phyloP scores from a whole-genome alignment of 2,329 filamentous ascomycete genomes.

The Aspergillus nomiae region DNA sequence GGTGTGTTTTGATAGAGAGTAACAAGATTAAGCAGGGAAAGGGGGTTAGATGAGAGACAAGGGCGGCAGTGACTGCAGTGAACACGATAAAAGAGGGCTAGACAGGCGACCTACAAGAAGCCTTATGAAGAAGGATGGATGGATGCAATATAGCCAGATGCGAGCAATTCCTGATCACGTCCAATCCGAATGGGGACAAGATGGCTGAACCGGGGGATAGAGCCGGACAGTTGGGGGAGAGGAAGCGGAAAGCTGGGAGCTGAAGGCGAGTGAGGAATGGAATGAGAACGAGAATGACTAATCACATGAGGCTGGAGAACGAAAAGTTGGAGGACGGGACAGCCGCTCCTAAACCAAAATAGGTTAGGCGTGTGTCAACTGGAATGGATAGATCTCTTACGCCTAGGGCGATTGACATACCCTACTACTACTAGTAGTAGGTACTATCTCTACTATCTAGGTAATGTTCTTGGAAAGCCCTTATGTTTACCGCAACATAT shows the following conservation, averaged over 20 bases:
- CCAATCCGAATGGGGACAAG: constrained; percentile 19
- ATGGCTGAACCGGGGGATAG: constrained; percentile 13
- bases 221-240: constrained; percentile 10
- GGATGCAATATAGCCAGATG: constrained; percentile 14
- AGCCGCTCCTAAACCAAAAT: neutral
- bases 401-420: no score
- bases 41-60: constrained; percentile 20
- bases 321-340: constrained; percentile 4
- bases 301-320: constrained; percentile 2
- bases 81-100: constrained; percentile 27
- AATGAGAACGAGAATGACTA: constrained; percentile 2
- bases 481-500: neutral
- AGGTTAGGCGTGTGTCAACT: neutral
- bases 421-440: no score
- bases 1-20: constrained; percentile 18
- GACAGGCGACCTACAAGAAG: constrained; percentile 48
- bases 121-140: constrained; percentile 28
- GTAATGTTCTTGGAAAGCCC: no score
- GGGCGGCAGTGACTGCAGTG: constrained; percentile 15
- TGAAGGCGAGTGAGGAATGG: neutral
- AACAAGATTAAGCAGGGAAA: constrained; percentile 21
- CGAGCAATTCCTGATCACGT: constrained; percentile 18
- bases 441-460: no score
- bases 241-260: constrained; percentile 4
- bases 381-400: no score